Percentiles rank a stretch among this genome's conserved stretches.
Conservation (phyloP, 2,329 filamentous ascomycete species). For the Aspergillus bombycis region DNA sequence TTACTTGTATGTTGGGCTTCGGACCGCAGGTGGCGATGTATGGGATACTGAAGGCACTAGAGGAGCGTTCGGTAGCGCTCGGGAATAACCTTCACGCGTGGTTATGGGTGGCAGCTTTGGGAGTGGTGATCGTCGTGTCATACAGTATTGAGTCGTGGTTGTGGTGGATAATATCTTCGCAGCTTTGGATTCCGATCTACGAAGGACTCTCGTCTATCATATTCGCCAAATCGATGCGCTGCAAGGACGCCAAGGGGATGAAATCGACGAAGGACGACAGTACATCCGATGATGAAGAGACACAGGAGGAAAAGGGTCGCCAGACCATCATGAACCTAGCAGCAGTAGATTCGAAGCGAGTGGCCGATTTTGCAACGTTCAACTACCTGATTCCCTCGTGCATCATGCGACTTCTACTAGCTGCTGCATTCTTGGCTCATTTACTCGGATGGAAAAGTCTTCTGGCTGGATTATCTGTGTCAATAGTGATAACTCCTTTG, state of each 20-base stretch:
- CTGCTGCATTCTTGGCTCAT: constrained; percentile 64
- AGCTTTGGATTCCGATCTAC: constrained; percentile 67
- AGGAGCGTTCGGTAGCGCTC: constrained; percentile 54
- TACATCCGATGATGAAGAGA: constrained; percentile 50
- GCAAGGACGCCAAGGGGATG: constrained; percentile 65
- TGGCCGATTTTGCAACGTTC: constrained; percentile 68
- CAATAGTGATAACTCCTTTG: constrained; percentile 65
- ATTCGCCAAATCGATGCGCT: constrained; percentile 75
- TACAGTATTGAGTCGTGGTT: constrained; percentile 67
- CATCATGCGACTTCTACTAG: constrained; percentile 65
- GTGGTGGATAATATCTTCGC: constrained; percentile 67
- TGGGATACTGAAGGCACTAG: constrained; percentile 66
- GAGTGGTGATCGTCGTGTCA: constrained; percentile 58
- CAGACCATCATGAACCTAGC: constrained; percentile 78
- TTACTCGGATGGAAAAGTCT: constrained; percentile 73
- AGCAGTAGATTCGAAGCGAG: constrained; percentile 71
- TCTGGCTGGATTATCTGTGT: constrained; percentile 64
- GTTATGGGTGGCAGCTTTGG: constrained; percentile 69
- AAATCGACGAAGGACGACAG: constrained; percentile 47
- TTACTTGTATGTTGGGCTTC: constrained; percentile 64
- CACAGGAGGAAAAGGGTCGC: constrained; percentile 57
- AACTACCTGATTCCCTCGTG: constrained; percentile 68
- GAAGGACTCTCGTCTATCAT: constrained; percentile 72
- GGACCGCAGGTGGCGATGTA: constrained; percentile 71
- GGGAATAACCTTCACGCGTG: constrained; percentile 58